These are phyloP conservation scores for Akanthomyces muscarius DNA, from an alignment of 2,329 filamentous ascomycete species.

Conservation along the genomic window DNA sequence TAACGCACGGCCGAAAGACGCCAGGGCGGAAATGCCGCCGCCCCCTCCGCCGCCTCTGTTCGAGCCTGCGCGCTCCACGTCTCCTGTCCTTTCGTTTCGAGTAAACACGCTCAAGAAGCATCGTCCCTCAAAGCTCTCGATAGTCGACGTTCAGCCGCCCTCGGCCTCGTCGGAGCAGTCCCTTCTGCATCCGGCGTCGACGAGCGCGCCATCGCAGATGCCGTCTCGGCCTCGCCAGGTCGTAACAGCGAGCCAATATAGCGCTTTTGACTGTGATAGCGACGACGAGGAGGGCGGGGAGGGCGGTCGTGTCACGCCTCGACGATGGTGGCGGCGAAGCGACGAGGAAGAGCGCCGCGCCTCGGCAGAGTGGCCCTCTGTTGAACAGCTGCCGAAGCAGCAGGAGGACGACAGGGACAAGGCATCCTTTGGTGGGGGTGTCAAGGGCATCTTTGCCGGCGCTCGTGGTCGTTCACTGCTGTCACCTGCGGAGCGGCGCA, in stretches of 20 bases:
- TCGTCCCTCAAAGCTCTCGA: not conserved
- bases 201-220: not conserved
- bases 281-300: slow-evolving; percentile 23
- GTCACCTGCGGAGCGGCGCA: slow-evolving; percentile 30
- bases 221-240: not conserved
- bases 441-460: slow-evolving; percentile 25
- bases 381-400: slow-evolving; percentile 17
- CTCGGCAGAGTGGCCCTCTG: slow-evolving; percentile 17
- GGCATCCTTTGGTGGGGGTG: slow-evolving; percentile 22
- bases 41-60: slow-evolving; percentile 20
- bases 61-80: slow-evolving; percentile 25
- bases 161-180: not conserved
- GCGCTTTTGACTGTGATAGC: slow-evolving; percentile 31
- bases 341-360: slow-evolving; percentile 16
- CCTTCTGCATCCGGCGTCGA: not conserved
- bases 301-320: not conserved
- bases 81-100: not conserved
- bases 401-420: slow-evolving; percentile 16
- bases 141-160: not conserved
- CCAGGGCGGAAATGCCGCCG: not conserved
- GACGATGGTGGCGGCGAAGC: slow-evolving; percentile 23
- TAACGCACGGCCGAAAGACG: not conserved
- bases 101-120: slow-evolving; percentile 7
- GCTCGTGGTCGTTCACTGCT: slow-evolving; percentile 24
- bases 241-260: slow-evolving; percentile 18